phyloP scores from a whole-genome alignment of 2,329 filamentous ascomycete species.

The Sordariomycetes sp. region DNA sequence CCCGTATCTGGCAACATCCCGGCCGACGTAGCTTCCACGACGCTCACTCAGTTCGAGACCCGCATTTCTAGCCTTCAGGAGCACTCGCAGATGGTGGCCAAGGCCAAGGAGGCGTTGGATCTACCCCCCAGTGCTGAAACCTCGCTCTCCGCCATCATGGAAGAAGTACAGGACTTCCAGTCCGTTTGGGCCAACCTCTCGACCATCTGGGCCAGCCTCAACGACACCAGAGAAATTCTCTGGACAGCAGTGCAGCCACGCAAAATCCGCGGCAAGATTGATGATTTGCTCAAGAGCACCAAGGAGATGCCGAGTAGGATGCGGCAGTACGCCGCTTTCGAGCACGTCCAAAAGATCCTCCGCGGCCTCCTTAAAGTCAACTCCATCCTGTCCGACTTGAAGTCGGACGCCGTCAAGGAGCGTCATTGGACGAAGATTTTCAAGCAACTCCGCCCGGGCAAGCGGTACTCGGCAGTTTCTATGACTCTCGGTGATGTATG shows the following conservation, averaged over 20 bases:
- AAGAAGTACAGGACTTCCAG: constrained; percentile 97
- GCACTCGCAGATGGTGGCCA: constrained; percentile 87
- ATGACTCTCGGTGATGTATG: constrained; percentile 98
- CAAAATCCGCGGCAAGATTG: constrained; percentile 81
- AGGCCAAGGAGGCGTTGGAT: constrained; percentile 93
- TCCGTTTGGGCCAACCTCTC: constrained; percentile 95
- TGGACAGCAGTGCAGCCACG: constrained; percentile 95
- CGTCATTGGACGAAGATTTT: constrained; percentile 97
- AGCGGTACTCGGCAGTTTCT: constrained; percentile 85
- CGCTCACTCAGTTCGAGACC: constrained; percentile 70
- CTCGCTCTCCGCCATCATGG: constrained; percentile 73
- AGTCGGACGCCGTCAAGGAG: constrained; percentile 92
- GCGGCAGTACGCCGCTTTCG: constrained; percentile 99
- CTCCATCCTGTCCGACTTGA: constrained; percentile 74
- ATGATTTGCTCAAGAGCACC: constrained; percentile 91
- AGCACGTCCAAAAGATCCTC: constrained; percentile 89
- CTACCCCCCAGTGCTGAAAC: constrained; percentile 72
- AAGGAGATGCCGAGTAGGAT: constrained; percentile 99
- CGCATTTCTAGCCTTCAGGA: constrained; percentile 77
- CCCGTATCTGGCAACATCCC: constrained; percentile 91
- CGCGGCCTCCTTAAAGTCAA: constrained; percentile 88
- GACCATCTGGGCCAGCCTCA: constrained; percentile 92
- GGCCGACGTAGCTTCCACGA: constrained; percentile 77
- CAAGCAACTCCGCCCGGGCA: constrained; percentile 85
- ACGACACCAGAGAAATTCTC: constrained; percentile 81